phyloP scores from a whole-genome alignment of 345 rosid genomes.

The Alliaria petiolata region DNA sequence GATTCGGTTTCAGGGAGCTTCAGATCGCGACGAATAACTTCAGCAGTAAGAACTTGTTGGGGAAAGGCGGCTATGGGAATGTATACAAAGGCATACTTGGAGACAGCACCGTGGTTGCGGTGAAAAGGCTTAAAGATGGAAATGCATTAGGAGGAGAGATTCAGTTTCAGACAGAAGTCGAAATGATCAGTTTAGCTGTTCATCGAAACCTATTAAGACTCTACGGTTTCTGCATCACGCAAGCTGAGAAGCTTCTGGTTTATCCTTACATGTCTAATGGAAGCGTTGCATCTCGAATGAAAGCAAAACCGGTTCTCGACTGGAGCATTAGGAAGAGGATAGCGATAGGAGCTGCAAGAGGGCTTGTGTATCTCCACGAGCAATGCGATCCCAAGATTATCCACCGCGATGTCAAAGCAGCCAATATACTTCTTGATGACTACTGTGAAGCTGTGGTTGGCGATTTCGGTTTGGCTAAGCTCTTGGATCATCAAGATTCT shows the following conservation, averaged over 20 bases:
- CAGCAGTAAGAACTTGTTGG: slow-evolving; percentile 35
- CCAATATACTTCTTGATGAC: slow-evolving; percentile 39
- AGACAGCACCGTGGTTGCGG: slow-evolving; percentile 34
- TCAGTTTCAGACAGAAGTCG: slow-evolving; percentile 41
- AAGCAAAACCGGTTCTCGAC: slow-evolving; percentile 38
- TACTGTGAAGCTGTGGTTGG: slow-evolving; percentile 40
- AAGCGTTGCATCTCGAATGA: slow-evolving; percentile 36
- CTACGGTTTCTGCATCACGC: slow-evolving; percentile 37
- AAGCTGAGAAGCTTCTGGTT: slow-evolving; percentile 38
- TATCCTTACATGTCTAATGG: slow-evolving; percentile 44
- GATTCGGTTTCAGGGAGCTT: slow-evolving; percentile 36
- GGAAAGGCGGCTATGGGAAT: slow-evolving; percentile 41
- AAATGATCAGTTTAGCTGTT: slow-evolving; percentile 41
- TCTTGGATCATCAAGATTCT: slow-evolving; percentile 35
- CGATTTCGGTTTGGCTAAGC: slow-evolving; percentile 38
- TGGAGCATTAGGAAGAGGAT: slow-evolving; percentile 36
- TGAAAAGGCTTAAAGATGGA: slow-evolving; percentile 40
- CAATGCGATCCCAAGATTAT: slow-evolving; percentile 42
- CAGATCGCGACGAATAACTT: slow-evolving; percentile 37
- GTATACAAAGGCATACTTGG: slow-evolving; percentile 37
- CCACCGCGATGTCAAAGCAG: slow-evolving; percentile 41
- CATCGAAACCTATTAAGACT: slow-evolving; percentile 39
- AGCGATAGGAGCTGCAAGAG: slow-evolving; percentile 39
- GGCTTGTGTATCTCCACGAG: slow-evolving; percentile 39
- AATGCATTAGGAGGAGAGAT: slow-evolving; percentile 41